These are phyloP conservation scores for Mycena crocata DNA, from an alignment of 768 basidiomycete genomes.

Conservation along the genomic window DNA sequence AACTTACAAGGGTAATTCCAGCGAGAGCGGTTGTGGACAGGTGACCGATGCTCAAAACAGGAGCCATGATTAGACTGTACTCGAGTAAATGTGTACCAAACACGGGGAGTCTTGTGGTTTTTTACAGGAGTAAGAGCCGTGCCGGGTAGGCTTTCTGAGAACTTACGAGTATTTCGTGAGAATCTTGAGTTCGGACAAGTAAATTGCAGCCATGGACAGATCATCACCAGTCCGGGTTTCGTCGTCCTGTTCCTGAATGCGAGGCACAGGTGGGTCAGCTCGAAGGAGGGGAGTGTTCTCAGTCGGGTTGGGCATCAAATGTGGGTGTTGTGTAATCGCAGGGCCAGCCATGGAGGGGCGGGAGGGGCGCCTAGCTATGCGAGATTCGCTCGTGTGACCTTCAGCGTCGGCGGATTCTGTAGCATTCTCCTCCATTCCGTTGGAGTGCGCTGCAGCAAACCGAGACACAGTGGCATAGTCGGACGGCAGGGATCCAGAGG, in stretches of 20 bases:
- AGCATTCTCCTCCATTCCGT: constrained; percentile 1
- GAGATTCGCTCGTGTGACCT: constrained; percentile 29
- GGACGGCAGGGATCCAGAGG: constrained; percentile 70
- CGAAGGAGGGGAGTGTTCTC: constrained; percentile 72
- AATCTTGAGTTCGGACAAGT: constrained; percentile 70
- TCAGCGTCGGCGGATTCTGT: constrained; percentile 7
- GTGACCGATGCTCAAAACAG: constrained; percentile 91
- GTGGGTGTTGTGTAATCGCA: constrained; percentile 15
- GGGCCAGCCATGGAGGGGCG: constrained; percentile 32
- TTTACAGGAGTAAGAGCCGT: neutral
- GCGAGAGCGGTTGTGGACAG: constrained; percentile 91
- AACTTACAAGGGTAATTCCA: constrained; percentile 67
- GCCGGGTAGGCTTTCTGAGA: neutral
- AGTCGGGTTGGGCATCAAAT: constrained; percentile 33
- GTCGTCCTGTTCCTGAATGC: constrained; percentile 65
- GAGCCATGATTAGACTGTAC: constrained; percentile 85
- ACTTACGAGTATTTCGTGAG: constrained; percentile 76
- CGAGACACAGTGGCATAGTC: constrained; percentile 74
- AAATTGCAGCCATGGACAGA: constrained; percentile 45
- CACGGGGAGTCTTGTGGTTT: constrained; percentile 24
- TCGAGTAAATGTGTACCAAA: constrained; percentile 80
- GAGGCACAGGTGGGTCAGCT: constrained; percentile 59
- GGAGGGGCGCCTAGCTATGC: constrained; percentile 30
- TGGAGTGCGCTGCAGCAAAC: constrained; percentile 49
- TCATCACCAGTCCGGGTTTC: constrained; percentile 46